phyloP scores from a whole-genome alignment of 148 eudicot genomes.

The Chenopodium quinoa region DNA sequence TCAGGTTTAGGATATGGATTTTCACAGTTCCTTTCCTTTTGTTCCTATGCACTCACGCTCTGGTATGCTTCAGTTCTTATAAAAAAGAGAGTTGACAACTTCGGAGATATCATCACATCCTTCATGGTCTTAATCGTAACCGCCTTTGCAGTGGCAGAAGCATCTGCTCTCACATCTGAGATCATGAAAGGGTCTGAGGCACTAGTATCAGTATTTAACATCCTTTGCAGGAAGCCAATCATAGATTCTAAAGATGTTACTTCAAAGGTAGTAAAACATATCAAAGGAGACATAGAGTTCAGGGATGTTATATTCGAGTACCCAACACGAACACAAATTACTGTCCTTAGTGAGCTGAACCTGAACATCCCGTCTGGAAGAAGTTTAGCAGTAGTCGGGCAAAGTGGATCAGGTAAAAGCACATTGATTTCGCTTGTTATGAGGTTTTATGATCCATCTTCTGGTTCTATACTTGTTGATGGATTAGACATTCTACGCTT shows the following conservation, averaged over 20 bases:
- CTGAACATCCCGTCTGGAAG: constrained; percentile 40
- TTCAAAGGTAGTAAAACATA: constrained; percentile 28
- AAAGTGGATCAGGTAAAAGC: constrained; percentile 67
- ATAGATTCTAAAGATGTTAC: constrained; percentile 39
- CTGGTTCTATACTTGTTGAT: constrained; percentile 45
- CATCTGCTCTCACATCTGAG: constrained; percentile 63
- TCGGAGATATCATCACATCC: constrained; percentile 53
- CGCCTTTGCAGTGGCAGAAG: constrained; percentile 62
- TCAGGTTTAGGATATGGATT: constrained; percentile 58
- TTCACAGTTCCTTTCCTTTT: constrained; percentile 51
- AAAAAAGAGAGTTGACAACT: constrained; percentile 30
- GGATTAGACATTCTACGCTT: constrained; percentile 39
- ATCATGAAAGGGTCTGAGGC: constrained; percentile 62
- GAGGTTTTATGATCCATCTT: constrained; percentile 56
- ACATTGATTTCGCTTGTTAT: constrained; percentile 44
- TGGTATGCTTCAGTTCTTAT: constrained; percentile 66
- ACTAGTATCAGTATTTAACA: constrained; percentile 49
- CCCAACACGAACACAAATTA: constrained; percentile 48
- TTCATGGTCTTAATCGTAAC: constrained; percentile 68
- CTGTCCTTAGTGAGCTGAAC: constrained; percentile 39
- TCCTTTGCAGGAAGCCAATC: constrained; percentile 43
- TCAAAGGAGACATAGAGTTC: constrained; percentile 50
- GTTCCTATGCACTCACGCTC: constrained; percentile 62
- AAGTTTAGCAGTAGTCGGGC: constrained; percentile 56
- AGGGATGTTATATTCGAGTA: constrained; percentile 43